Evolutionary conservation across 2,329 filamentous ascomycete species (phyloP).

Genomic region (Alternaria arborescens): DNA sequence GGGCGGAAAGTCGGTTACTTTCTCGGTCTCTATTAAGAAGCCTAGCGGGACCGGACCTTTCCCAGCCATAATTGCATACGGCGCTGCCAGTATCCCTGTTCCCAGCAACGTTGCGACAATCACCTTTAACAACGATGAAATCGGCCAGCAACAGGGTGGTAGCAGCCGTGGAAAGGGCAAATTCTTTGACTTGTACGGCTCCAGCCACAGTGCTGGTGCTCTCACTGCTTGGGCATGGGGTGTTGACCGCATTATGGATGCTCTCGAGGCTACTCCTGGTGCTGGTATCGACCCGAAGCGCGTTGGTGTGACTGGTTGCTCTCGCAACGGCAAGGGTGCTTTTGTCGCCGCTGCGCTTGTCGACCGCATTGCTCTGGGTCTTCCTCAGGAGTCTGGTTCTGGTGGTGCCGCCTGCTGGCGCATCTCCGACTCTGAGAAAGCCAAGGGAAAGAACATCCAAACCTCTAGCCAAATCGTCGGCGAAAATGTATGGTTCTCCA

Average conservation of each 20-base stretch:
- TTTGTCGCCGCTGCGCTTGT: conserved; percentile 69
- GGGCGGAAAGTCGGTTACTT: conserved; percentile 47
- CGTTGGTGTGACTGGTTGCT: conserved; percentile 68
- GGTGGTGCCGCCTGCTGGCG: conserved; percentile 70
- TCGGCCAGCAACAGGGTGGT: conserved; percentile 59
- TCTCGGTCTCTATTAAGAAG: conserved; percentile 49
- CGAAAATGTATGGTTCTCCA: conserved; percentile 72
- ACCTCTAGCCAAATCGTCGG: conserved; percentile 66
- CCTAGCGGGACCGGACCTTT: conserved; percentile 59
- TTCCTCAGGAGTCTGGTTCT: conserved; percentile 70
- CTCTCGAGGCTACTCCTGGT: conserved; percentile 60
- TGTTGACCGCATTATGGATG: conserved; percentile 68
- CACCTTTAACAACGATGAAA: conserved; percentile 66
- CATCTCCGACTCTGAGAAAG: conserved; percentile 56
- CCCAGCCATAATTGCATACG: conserved; percentile 67
- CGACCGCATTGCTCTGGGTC: conserved; percentile 66
- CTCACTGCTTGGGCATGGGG: conserved; percentile 71
- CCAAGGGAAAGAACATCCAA: conserved; percentile 66
- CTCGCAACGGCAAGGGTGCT: conserved; percentile 70
- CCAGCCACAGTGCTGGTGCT: conserved; percentile 64
- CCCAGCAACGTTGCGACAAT: conserved; percentile 65
- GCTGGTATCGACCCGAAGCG: conserved; percentile 54
- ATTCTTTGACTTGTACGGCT: conserved; percentile 69
- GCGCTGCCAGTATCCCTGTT: conserved; percentile 63
- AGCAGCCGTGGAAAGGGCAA: conserved; percentile 64